phyloP scores from a whole-genome alignment of 805 yeast genomes.

The Candida pini region DNA sequence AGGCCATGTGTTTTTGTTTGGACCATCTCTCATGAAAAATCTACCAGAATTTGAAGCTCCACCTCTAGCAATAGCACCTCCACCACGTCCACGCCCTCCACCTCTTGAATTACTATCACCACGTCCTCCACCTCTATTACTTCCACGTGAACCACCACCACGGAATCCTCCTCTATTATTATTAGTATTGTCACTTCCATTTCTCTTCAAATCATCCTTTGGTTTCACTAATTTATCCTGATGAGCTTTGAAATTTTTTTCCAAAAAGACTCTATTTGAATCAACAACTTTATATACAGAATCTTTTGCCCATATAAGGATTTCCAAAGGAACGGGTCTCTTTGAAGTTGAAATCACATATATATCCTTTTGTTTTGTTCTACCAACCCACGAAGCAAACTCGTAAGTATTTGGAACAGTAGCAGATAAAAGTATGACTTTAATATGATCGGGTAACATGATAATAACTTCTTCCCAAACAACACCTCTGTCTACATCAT shows the following conservation, averaged over 20 bases:
- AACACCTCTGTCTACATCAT: slow-evolving; percentile 97
- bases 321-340: slow-evolving; percentile 93
- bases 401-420: slow-evolving; percentile 98
- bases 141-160: slow-evolving; percentile 29
- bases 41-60: slow-evolving; percentile 28
- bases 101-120: slow-evolving; percentile 25
- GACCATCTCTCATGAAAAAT: slow-evolving; percentile 51
- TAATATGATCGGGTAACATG: slow-evolving; percentile 91
- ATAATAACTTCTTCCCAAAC: slow-evolving; percentile 99
- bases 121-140: slow-evolving; percentile 29
- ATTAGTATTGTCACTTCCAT: slow-evolving; percentile 26
- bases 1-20: slow-evolving; percentile 75
- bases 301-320: slow-evolving; percentile 77
- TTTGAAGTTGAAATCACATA: slow-evolving; percentile 95
- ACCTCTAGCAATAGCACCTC: slow-evolving; percentile 17
- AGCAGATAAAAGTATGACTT: slow-evolving; percentile 88
- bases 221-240: slow-evolving; percentile 44
- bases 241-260: slow-evolving; percentile 57
- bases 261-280: slow-evolving; percentile 64
- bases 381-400: slow-evolving; percentile 97
- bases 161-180: slow-evolving; percentile 23
- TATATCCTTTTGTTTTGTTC: slow-evolving; percentile 93
- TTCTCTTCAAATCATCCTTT: slow-evolving; percentile 31
- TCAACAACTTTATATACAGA: slow-evolving; percentile 69
- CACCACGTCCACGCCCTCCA: slow-evolving; percentile 23